Base-by-base conservation (phyloP, 345 rosid species). In the Brassica rapa region DNA sequence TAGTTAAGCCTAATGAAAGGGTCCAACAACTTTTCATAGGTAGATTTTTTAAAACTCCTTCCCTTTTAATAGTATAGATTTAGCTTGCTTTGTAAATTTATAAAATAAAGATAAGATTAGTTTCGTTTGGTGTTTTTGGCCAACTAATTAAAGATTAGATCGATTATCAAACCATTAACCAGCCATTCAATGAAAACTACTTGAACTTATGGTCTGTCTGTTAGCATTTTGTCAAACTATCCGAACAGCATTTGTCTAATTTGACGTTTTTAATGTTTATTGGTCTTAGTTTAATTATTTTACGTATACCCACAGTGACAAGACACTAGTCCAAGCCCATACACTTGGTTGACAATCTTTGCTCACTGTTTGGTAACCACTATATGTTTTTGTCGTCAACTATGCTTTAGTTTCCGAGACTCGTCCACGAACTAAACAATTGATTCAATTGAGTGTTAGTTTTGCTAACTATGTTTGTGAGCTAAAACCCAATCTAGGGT, bases 111-210 rank as follows among this genome's bases (percentile, higher is more conserved):
- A 65, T 25, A 56, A 39, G 4, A 12, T 57, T 21, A 19, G 21
- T 30, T 25, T 30, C 51, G 75, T 12, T 15, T 68, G 51, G 67
- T 80, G 80, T 3, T 62, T 69, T 79, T 67, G 76, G 80, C 55
- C 79, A 80, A 68, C 79, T 25, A 75, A 69, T 53, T 6, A 68
- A 32, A 73, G 75, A 70, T 37, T 37, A 66, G 23, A 24, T 73
- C 3, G 51, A 59, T 14, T 19, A 21, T 29, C 43, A 29, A 65
- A 63, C 68, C 59, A 78, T 37, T 71, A 16, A 19, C 25, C 53
- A 78, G 14, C 57, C 66, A 37, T 41, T 21, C 59, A 16, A 56
- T 7, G 3, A 33, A 56, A 39, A 37, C 6, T 63, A 70, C 10
- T 24, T 39, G 63, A 1, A 30, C 7, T 55, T 6, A 3, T 14